These are phyloP conservation scores for Camellia japonica DNA, from an alignment of 148 eudicot genomes.

Conservation along the genomic window DNA sequence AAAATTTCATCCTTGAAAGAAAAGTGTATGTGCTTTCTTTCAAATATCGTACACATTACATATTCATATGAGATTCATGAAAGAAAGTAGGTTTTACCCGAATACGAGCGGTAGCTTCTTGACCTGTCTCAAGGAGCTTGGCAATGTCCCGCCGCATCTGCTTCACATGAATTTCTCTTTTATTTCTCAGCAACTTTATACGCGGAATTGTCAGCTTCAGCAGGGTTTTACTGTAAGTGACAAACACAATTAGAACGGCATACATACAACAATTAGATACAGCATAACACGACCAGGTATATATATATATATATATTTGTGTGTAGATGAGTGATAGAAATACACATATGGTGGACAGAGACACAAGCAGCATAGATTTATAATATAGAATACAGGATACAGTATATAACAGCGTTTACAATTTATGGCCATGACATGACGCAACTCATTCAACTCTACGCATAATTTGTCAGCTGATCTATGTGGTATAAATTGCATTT, in stretches of 20 bases:
- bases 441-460: background rate
- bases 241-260: slow-evolving; percentile 9
- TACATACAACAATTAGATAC: background rate
- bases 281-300: background rate
- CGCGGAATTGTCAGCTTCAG: slow-evolving; percentile 89
- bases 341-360: background rate
- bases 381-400: background rate
- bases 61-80: background rate
- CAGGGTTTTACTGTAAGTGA: slow-evolving; percentile 69
- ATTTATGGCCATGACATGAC: background rate
- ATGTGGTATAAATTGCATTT: slow-evolving; percentile 3
- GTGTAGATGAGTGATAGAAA: background rate
- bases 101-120: slow-evolving; percentile 97
- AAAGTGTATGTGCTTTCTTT: background rate
- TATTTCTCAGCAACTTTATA: slow-evolving; percentile 86
- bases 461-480: background rate
- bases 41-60: background rate
- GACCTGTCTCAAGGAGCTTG: slow-evolving; percentile 93
- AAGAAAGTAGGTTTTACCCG: slow-evolving; percentile 46
- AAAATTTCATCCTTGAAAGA: background rate
- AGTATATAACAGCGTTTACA: background rate
- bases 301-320: background rate
- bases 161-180: slow-evolving; percentile 85
- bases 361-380: background rate
- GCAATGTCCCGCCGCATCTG: slow-evolving; percentile 96